phyloP scores from a whole-genome alignment of 169 alveolate species.

The Eimeria praecox region DNA sequence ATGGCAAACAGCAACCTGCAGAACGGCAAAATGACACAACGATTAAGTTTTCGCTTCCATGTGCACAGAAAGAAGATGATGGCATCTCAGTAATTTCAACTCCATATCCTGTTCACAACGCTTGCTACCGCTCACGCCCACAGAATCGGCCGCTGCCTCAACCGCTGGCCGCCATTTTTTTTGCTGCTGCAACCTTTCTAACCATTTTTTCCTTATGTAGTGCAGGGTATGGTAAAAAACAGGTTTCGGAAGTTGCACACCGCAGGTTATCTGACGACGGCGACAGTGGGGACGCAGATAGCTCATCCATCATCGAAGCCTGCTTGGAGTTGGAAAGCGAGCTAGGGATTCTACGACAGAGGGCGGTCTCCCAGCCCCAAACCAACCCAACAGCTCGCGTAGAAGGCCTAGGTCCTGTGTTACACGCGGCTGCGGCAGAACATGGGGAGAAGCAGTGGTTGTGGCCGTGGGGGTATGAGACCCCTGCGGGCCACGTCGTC shows the following conservation, averaged over 20 bases:
- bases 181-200: background rate
- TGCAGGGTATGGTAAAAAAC: background rate
- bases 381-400: background rate
- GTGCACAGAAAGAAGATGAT: background rate
- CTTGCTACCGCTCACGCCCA: background rate
- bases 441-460: background rate
- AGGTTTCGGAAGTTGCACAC: background rate
- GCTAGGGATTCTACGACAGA: background rate
- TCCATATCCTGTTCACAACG: background rate
- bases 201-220: background rate
- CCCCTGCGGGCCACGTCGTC: too few relatives aligned
- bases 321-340: constrained; percentile 27
- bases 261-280: constrained; percentile 24
- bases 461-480: too few relatives aligned
- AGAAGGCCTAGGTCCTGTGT: background rate
- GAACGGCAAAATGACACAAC: background rate
- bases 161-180: background rate
- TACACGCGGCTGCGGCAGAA: background rate
- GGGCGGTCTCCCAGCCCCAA: background rate
- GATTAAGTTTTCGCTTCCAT: background rate
- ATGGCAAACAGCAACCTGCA: background rate
- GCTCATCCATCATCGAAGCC: background rate
- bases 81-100: background rate
- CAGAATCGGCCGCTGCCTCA: background rate
- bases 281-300: background rate